phyloP scores from a whole-genome alignment of 148 eudicot species.

The Fallopia convolvulus region DNA sequence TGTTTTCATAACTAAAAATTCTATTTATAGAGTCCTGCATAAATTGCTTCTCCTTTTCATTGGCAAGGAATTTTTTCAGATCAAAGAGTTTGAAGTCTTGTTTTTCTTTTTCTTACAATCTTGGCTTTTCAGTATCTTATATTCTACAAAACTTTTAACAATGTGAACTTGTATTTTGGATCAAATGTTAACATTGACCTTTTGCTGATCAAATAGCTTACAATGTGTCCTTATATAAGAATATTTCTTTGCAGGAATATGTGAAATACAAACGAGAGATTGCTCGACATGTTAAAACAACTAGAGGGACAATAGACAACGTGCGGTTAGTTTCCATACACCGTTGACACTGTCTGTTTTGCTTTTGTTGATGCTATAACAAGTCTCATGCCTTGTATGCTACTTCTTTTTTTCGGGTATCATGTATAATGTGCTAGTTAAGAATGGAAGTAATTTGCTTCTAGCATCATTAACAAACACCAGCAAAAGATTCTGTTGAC shows the following conservation, averaged over 20 bases:
- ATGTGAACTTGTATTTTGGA: background rate
- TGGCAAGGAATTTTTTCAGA: background rate
- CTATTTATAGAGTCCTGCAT: background rate
- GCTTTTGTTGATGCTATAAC: background rate
- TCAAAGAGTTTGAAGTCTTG: background rate
- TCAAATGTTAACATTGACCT: background rate
- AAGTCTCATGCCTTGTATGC: background rate
- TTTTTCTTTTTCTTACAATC: background rate
- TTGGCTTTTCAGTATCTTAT: background rate
- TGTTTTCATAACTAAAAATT: background rate
- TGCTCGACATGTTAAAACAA: conserved; percentile 42
- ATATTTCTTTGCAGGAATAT: conserved; percentile 40
- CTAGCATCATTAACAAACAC: background rate
- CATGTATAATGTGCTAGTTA: background rate
- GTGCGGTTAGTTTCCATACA: conserved; percentile 40
- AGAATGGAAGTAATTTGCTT: background rate
- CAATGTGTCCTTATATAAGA: background rate
- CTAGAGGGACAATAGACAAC: conserved; percentile 49
- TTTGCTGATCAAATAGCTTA: background rate
- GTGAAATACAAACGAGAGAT: conserved; percentile 40
- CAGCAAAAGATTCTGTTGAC: background rate
- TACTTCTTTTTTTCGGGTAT: background rate
- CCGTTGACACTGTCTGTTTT: background rate
- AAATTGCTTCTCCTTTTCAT: background rate
- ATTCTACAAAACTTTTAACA: background rate